Base-by-base conservation (phyloP, 805 yeast genomes). In the Yamadazyma takamatsuzukensis region DNA sequence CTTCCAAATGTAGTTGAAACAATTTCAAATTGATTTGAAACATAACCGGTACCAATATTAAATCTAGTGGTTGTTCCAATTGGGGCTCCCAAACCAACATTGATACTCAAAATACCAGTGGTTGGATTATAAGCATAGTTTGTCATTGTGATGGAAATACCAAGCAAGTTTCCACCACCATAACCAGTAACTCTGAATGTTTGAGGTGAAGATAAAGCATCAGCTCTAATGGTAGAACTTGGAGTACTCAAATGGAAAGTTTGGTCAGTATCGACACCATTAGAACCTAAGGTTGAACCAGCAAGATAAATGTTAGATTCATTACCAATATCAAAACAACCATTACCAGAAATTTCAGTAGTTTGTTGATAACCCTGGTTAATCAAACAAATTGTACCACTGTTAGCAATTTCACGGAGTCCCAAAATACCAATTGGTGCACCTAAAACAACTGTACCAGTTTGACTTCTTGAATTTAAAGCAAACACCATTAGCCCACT, bases 341-440 rank as follows among this genome's bases (percentile, higher is more conserved):
- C 55, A 24, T 30, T 7, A 13, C 54, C 54, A 3, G 10, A 14
- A 24, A 50, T 32, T 13, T 21, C 18, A 10, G 47, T 35, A 6
- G 39, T 33, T 35, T 45, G 49, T 10, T 23, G n/a, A 32, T 39
- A 50, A 10, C 21, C 32, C 19, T 44, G 39, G 27, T 49, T 52
- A 32, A 35, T 27, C 25, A 54, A 45, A 45, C 61, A 54, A 31
- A 53, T 44, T 15, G 45, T 42, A 34, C 58, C 58, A 25, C 36
- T 27, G 30, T 53, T 30, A 33, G 32, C 14, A 33, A 40, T 47
- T 15, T 51, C 52, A 3, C 34, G 27, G n/a, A 23, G 26, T 15
- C 51, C 44, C 4, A 33, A 26, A n/a, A n/a, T n/a, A 8, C 15
- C 17, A 13, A 15, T 18, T 11, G 37, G 29, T 18, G 34, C 32